phyloP scores from a whole-genome alignment of 2,329 filamentous ascomycete species.

The Pyrenophora teres region DNA sequence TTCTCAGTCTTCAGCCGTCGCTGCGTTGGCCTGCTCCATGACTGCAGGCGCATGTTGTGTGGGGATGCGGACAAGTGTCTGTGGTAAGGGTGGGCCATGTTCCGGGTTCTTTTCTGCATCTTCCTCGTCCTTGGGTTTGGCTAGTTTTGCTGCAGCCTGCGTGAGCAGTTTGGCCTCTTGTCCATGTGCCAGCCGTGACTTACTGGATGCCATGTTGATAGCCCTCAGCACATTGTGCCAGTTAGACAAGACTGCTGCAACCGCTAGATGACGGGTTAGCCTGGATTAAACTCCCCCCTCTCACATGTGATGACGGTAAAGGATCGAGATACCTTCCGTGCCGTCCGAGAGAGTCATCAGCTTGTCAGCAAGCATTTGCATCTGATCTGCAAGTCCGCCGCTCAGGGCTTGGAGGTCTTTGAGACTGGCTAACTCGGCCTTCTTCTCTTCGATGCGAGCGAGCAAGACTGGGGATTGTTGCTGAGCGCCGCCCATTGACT shows the following conservation, averaged over 20 bases:
- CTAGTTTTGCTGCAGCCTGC: conserved; percentile 67
- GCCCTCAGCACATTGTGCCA: conserved; percentile 86
- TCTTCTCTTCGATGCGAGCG: conserved; percentile 83
- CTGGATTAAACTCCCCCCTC: not conserved
- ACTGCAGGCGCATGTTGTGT: conserved; percentile 66
- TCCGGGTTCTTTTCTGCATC: conserved; percentile 49
- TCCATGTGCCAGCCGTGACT: conserved; percentile 38
- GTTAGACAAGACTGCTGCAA: conserved; percentile 82
- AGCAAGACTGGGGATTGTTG: conserved; percentile 71
- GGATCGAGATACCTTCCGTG: conserved; percentile 67
- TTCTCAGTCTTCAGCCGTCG: conserved; percentile 38
- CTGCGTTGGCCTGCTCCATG: conserved; percentile 40
- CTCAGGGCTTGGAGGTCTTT: conserved; percentile 79
- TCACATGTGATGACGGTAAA: not conserved
- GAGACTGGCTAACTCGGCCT: conserved; percentile 77
- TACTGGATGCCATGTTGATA: conserved; percentile 85
- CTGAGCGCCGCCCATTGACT: conserved; percentile 47
- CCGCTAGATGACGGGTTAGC: conserved; percentile 59
- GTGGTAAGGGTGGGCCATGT: conserved; percentile 64
- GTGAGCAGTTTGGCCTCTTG: conserved; percentile 17
- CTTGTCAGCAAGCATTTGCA: conserved; percentile 81
- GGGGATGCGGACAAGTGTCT: conserved; percentile 83
- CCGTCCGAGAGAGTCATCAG: conserved; percentile 77
- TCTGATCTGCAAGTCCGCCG: conserved; percentile 76
- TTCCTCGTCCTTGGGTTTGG: conserved; percentile 60